Evolutionary conservation across 139 green algal genomes (phyloP), one percentile per base, ranked within the genome.

Genomic region (Marvania coccoides): DNA sequence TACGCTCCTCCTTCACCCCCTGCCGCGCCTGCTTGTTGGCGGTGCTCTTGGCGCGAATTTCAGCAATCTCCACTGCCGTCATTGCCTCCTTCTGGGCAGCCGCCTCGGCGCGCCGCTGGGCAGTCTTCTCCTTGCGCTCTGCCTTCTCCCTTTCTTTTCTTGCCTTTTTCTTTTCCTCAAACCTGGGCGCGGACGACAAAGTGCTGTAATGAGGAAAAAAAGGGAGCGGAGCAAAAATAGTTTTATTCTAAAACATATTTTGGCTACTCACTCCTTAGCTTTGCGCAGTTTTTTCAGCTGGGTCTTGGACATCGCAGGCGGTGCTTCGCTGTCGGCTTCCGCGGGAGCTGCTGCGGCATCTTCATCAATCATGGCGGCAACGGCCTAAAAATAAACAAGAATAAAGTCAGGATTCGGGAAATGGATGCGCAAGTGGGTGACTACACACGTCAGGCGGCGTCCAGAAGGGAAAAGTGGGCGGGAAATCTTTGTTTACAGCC

Each of bases 251-350:
- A 2, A 12, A n/a, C 24, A 55, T 9, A 30, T 19, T 55, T 9
- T 55, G 28, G 46, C 14, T 47, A 9, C 67, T 61, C 42, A 74
- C 67, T 19, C 23, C 14, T 74, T 37, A 33, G n/a, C 31, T 33
- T 53, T 68, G 39, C 36, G 46, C 42, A 68, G 29, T 34, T 68
- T 68, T 55, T 74, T 74, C 35, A 54, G 37, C 30, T 74, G 67
- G 29, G 8, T 61, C 15, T 74, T 74, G 38, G 28, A 40, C 28
- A 74, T 51, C 23, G 33, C 19, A n/a, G n/a, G n/a, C n/a, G n/a
- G n/a, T n/a, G n/a, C n/a, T n/a, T n/a, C n/a, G n/a, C n/a, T n/a
- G n/a, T n/a, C n/a, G n/a, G n/a, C n/a, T n/a, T n/a, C n/a, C n/a
- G n/a, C n/a, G n/a, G n/a, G n/a, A n/a, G n/a, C n/a, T n/a, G n/a